phyloP scores from a whole-genome alignment of 495 filamentous ascomycete genomes.

The Trichoderma gamsii region DNA sequence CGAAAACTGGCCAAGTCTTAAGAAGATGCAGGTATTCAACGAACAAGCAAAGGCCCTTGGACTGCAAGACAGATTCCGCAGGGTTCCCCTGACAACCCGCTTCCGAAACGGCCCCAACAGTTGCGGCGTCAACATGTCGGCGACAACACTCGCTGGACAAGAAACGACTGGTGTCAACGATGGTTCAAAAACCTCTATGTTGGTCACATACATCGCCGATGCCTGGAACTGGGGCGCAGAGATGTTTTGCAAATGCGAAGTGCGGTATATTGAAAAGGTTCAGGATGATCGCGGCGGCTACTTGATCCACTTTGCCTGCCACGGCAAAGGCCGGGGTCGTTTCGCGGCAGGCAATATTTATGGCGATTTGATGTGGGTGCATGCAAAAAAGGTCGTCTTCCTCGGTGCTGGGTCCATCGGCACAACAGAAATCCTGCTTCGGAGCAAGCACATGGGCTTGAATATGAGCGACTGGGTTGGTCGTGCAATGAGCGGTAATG shows the following conservation, averaged over 20 bases:
- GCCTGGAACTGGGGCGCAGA: constrained; percentile 72
- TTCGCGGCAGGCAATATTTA: constrained; percentile 50
- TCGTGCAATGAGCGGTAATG: constrained; percentile 61
- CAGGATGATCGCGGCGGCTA: constrained; percentile 45
- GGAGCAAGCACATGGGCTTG: constrained; percentile 55
- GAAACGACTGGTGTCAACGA: constrained; percentile 62
- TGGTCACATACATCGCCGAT: constrained; percentile 63
- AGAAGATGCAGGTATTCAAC: constrained; percentile 52
- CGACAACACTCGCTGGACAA: constrained; percentile 53
- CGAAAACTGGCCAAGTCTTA: constrained; percentile 45
- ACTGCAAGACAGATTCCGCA: constrained; percentile 46
- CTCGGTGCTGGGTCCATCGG: constrained; percentile 56
- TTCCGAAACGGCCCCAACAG: constrained; percentile 56
- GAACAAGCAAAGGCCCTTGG: constrained; percentile 49
- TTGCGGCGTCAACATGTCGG: constrained; percentile 56
- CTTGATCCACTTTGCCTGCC: constrained; percentile 60
- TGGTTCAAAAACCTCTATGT: constrained; percentile 57
- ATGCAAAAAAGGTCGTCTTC: constrained; percentile 54
- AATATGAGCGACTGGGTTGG: constrained; percentile 52
- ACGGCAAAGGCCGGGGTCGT: constrained; percentile 50
- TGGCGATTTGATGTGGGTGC: constrained; percentile 63
- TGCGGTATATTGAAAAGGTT: constrained; percentile 55
- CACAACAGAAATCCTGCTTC: constrained; percentile 61
- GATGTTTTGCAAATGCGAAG: constrained; percentile 67
- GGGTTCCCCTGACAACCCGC: constrained; percentile 54